Conservation (phyloP, 257 asterid species). For the Fraxinus quadrangulata region DNA sequence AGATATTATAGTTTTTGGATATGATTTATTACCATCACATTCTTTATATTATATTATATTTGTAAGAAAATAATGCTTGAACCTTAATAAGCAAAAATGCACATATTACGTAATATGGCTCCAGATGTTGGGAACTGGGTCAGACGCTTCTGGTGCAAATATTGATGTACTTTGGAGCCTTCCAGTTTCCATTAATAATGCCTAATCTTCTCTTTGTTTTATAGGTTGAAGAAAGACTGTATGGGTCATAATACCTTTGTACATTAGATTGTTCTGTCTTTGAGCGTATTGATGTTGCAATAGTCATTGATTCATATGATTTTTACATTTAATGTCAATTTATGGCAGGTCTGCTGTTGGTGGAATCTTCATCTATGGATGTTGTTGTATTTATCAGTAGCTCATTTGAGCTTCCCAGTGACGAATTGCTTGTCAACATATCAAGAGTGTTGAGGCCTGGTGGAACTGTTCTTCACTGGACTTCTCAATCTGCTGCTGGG, state of each 20-base stretch:
- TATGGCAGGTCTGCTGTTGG: conserved; percentile 50
- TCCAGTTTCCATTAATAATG: neutral
- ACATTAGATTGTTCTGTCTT: neutral
- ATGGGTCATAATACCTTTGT: neutral
- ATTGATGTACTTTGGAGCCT: neutral
- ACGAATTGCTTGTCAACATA: conserved; percentile 52
- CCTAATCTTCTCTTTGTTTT: neutral
- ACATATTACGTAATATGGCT: neutral
- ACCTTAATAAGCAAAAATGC: too few relatives aligned
- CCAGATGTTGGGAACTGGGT: neutral
- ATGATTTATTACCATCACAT: neutral
- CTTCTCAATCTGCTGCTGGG: conserved; percentile 42
- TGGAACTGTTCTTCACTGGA: conserved; percentile 51
- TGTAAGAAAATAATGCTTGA: neutral
- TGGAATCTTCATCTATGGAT: conserved; percentile 65
- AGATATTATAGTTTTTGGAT: neutral
- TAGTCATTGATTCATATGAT: neutral
- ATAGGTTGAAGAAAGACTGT: neutral
- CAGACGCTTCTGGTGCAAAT: neutral
- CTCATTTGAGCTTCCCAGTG: conserved; percentile 55
- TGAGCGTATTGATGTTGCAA: neutral
- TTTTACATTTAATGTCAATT: conserved; percentile 16
- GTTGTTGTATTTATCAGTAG: conserved; percentile 48
- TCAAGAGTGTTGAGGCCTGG: conserved; percentile 69
- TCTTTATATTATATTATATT: neutral